These are phyloP conservation scores for Eucalyptus brandiana DNA, from an alignment of 345 rosid genomes.

Conservation along the genomic window DNA sequence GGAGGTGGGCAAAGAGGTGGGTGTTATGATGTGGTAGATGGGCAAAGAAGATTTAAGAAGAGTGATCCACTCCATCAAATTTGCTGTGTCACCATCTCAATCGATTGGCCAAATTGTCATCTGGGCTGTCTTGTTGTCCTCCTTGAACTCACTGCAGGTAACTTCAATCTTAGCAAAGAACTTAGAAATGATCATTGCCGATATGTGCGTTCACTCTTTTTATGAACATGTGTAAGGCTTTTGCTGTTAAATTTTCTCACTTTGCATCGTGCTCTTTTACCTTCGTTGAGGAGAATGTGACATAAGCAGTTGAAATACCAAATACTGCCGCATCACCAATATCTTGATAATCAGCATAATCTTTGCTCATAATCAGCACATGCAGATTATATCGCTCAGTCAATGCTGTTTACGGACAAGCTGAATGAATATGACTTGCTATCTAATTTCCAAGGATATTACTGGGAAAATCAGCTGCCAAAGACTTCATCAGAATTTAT, in stretches of 20 bases:
- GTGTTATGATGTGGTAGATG: background rate
- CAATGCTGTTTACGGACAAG: background rate
- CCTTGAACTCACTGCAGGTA: constrained; percentile 27
- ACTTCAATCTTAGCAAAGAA: background rate
- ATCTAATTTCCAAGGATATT: no score
- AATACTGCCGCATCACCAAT: background rate
- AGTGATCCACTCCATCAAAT: constrained; percentile 12
- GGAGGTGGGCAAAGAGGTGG: background rate
- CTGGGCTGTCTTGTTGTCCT: constrained; percentile 29
- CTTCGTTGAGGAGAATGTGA: background rate
- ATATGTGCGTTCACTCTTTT: background rate
- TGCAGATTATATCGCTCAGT: background rate
- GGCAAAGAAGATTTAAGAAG: constrained; percentile 25
- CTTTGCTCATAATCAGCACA: background rate
- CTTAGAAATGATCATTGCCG: background rate
- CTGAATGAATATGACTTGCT: background rate
- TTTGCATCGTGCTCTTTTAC: background rate
- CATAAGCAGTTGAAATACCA: background rate
- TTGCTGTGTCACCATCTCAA: constrained; percentile 4
- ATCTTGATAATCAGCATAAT: background rate
- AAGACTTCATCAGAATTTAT: background rate
- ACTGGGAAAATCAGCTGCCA: background rate
- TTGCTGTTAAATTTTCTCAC: background rate
- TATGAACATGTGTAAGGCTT: background rate
- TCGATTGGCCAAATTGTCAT: constrained; percentile 17